Base-by-base conservation (phyloP, 306 rosid species). In the Carpinus fangiana region DNA sequence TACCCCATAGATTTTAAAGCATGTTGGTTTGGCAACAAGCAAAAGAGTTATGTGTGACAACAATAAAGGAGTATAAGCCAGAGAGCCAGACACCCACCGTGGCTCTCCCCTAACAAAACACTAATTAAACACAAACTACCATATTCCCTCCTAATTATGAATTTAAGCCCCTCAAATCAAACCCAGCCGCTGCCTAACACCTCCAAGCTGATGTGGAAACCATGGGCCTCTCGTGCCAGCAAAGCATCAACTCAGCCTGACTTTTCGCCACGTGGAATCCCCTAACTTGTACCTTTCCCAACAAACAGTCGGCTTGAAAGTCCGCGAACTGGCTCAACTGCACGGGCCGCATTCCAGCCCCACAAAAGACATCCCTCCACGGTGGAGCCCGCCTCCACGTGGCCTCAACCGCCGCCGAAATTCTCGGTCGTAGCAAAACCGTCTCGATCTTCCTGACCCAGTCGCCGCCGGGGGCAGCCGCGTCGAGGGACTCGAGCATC, bases 121-220 rank as follows among this genome's bases (percentile, higher is more conserved):
- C 51, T 67, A 59, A 48, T 11, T 59, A 3, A 59, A 18, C 12
- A 67, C 28, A 43, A 67, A 38, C 9, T 14, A 17, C 23, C 51
- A 43, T 38, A 41, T 67, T 12, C 3, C 72, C 13, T 28, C 47
- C 50, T 11, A 59, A 59, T 9, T 23, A 10, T 8, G 2, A 6
- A 59, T n/a, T 59, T 20, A 12, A 38, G 12, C 45, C 23, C 51
- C 8, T 38, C 48, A 34, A 17, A 36, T 23, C 13, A 9, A 65
- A 28, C 50, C 48, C 48, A 53, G 0, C 13, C 23, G 65, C 38
- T 61, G 68, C 54, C 87, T 90, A 91, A 79, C 89, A 89, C 72
- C 87, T 86, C 97, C 97, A 93, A 2, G 97, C 98, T 48, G 98
- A 91, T 36, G 88, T 90, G 85, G 93, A 73, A 66, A 91, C 92